phyloP scores from a whole-genome alignment of 2,329 filamentous ascomycete genomes.

The Curvularia sp. region DNA sequence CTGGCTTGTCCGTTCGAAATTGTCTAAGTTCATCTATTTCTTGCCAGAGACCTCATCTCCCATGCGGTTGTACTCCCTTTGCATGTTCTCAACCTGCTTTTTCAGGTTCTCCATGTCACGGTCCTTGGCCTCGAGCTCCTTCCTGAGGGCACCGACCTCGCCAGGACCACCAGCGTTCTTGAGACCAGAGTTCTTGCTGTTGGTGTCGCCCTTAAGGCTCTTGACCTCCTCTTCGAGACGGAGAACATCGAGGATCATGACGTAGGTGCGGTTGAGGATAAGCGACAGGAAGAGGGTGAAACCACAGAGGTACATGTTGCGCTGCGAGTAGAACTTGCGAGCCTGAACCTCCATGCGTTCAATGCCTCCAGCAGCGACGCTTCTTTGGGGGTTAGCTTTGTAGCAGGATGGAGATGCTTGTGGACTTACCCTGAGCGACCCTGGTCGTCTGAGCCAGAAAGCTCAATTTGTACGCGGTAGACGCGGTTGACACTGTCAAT shows the following conservation, averaged over 20 bases:
- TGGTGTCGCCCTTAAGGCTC: slow-evolving; percentile 74
- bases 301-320: slow-evolving; percentile 99
- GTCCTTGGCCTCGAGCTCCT: slow-evolving; percentile 75
- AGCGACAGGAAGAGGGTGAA: slow-evolving; percentile 99
- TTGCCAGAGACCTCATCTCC: slow-evolving; percentile 79
- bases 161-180: slow-evolving; percentile 75
- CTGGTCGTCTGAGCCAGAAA: slow-evolving; percentile 74
- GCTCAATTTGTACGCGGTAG: slow-evolving; percentile 93
- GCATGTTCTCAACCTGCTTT: slow-evolving; percentile 87
- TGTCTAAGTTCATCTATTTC: slow-evolving; percentile 53
- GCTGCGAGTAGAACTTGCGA: slow-evolving; percentile 99
- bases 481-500: slow-evolving; percentile 96
- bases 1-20: slow-evolving; percentile 19
- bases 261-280: slow-evolving; percentile 98
- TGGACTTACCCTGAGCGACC: slow-evolving; percentile 58
- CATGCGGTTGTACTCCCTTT: slow-evolving; percentile 83
- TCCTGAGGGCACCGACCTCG: slow-evolving; percentile 73
- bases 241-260: slow-evolving; percentile 92
- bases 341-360: slow-evolving; percentile 98
- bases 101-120: slow-evolving; percentile 84
- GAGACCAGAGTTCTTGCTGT: slow-evolving; percentile 66
- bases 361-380: slow-evolving; percentile 75
- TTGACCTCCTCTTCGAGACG: slow-evolving; percentile 92
- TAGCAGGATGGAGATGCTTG: background rate
- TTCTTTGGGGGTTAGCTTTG: slow-evolving; percentile 40